Base-by-base conservation (phyloP, 768 basidiomycete genomes). In the Xerocomellus chrysenteron region DNA sequence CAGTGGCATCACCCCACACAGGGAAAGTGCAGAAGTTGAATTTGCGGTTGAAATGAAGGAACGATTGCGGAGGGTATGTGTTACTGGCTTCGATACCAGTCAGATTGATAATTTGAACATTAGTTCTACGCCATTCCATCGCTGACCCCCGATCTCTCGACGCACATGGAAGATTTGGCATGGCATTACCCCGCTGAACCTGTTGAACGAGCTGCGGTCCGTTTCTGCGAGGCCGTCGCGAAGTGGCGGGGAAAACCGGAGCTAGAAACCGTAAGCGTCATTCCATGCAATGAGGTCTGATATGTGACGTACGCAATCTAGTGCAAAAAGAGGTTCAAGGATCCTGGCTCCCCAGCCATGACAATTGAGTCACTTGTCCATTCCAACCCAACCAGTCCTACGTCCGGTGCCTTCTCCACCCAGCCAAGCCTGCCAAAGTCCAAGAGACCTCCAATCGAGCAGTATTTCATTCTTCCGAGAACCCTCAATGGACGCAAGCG, bases 221-320 rank as follows among this genome's bases (percentile, higher is more conserved):
- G 89, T 48, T 94, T 90, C 65, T 91, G 86, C 65, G 91, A 94
- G 66, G 89, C 89, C 36, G 79, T 93, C 43, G 84, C 88, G 2
- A 82, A 81, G 50, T 94, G 91, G 92, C 76, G 90, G 62, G 91
- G 91, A 3, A 89, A 87, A 65, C 91, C 91, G 37, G 92, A 93
- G 62, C 79, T 94, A 9, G 88, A 90, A 72, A 87, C 85, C 4
- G 89, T 90, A 59, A 53, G 72, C 41, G 51, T 50, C 53, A 48
- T 36, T 39, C 16, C 10, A 30, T 49, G 26, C 16, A 36, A 33
- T 13, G 21, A 30, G 50, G 52, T 58, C 35, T 57, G 50, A 62
- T 64, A 44, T 56, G 65, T 60, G 66, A 64, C 65, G 60, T 67
- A 70, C 64, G 65, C 67, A 58, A 44, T 63, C 43, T 65, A 86